Base-by-base conservation (phyloP, 495 filamentous ascomycete genomes). In the Trichoderma orchidacearum region DNA sequence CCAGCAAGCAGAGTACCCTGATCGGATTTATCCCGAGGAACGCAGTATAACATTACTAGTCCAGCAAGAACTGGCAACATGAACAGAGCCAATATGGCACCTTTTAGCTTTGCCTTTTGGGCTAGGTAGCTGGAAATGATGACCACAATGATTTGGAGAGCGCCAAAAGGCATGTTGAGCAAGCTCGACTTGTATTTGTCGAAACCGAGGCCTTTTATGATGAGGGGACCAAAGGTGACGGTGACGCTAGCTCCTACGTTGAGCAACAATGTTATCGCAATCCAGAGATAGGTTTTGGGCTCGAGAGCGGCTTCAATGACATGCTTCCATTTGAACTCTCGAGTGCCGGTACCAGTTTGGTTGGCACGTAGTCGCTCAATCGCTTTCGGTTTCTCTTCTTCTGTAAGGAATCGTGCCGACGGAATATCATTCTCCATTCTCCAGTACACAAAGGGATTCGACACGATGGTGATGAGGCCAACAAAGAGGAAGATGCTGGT, bases 111-210 rank as follows among this genome's bases (percentile, higher is more conserved):
- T 0, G 74, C 71, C 12, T 69, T 75, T 50, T 78, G 72, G 0
- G 77, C 79, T 3, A 76, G 65, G 57, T 66, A 82, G 0, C 80
- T 80, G 1, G 79, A 74, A 15, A 75, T 58, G 0, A 86, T 61
- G n/a, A 81, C 82, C 56, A 76, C 74, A 17, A 72, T 34, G 38
- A 82, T 78, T 56, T 76, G 77, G 41, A 86, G 70, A 2, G 75
- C 69, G 1, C 83, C 83, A 25, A 79, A 81, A 0, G 83, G 82
- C 58, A 77, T 85, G 56, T 85, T 85, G 4, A 86, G 74, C 6
- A 85, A 76, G 13, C 82, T 80, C 0, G 82, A 80, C 4, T 34
- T 72, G 67, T 78, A 80, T 30, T 77, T 75, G 61, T 81, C 75
- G 52, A 78, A 83, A 5, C 79, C 78, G 0, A 85, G 66, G 0